These are phyloP conservation scores for Cardiospermum halicacabum DNA, from an alignment of 345 rosid genomes.

Conservation along the genomic window DNA sequence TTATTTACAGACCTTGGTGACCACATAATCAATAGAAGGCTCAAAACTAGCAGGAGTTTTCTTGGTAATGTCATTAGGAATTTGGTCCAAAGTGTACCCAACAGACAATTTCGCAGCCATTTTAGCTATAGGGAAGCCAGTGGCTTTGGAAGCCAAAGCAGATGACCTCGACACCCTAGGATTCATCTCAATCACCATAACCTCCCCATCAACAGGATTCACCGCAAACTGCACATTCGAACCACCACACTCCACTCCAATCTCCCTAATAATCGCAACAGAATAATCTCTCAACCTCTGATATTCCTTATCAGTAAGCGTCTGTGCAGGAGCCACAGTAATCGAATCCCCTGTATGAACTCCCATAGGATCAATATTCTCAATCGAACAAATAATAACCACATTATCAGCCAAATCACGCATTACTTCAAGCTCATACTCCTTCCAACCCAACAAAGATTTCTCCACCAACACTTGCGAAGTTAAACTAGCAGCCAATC, in stretches of 20 bases:
- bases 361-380: constrained; percentile 98
- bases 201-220: constrained; percentile 94
- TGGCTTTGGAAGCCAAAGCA: constrained; percentile 96
- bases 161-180: constrained; percentile 97
- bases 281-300: constrained; percentile 93
- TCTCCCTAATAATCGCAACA: constrained; percentile 83
- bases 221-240: constrained; percentile 98
- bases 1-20: constrained; percentile 62
- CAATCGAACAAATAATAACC: constrained; percentile 91
- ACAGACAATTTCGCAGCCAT: constrained; percentile 98
- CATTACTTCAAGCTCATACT: constrained; percentile 97
- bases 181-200: constrained; percentile 98
- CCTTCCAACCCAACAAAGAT: constrained; percentile 94
- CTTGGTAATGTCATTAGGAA: constrained; percentile 96
- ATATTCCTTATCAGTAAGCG: constrained; percentile 89
- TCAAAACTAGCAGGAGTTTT: constrained; percentile 99
- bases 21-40: constrained; percentile 98
- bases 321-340: constrained; percentile 98
- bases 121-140: constrained; percentile 97
- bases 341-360: constrained; percentile 98
- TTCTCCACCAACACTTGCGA: constrained; percentile 94
- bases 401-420: constrained; percentile 97
- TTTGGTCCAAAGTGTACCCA: constrained; percentile 90
- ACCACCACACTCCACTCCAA: constrained; percentile 99
- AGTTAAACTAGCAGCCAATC: constrained; percentile 83